These are phyloP conservation scores for Chlorella sp. DNA, from an alignment of 139 green algal species.

Conservation along the genomic window DNA sequence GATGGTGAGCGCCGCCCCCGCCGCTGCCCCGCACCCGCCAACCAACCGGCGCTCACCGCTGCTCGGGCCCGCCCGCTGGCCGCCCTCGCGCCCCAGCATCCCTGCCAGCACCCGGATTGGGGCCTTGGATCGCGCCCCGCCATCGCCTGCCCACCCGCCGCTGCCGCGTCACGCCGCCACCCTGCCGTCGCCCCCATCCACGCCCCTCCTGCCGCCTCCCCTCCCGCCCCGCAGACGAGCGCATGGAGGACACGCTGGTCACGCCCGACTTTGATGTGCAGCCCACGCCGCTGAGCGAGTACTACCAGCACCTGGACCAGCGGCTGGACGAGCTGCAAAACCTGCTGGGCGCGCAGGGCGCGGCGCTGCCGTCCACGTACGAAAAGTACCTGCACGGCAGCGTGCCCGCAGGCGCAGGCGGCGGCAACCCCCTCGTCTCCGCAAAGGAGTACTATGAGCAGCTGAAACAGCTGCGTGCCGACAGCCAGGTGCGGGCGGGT, in stretches of 20 bases:
- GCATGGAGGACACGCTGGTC: slow-evolving; percentile 26
- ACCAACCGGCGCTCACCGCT: too few relatives aligned
- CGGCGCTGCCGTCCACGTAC: slow-evolving; percentile 34
- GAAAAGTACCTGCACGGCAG: slow-evolving; percentile 46
- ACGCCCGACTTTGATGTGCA: slow-evolving; percentile 42
- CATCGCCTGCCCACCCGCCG: neutral
- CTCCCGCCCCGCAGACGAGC: slow-evolving; percentile 12
- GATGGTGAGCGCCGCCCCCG: neutral
- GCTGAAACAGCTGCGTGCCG: slow-evolving; percentile 38
- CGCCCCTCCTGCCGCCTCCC: neutral
- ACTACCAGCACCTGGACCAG: slow-evolving; percentile 31
- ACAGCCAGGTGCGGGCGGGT: slow-evolving; percentile 34
- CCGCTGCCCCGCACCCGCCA: too few relatives aligned
- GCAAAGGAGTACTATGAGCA: slow-evolving; percentile 45
- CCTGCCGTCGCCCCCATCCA: neutral
- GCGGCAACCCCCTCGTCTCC: slow-evolving; percentile 24
- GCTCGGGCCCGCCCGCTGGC: too few relatives aligned
- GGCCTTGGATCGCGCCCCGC: too few relatives aligned
- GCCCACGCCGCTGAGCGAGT: slow-evolving; percentile 9
- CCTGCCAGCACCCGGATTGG: too few relatives aligned
- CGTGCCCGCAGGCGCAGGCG: slow-evolving; percentile 1
- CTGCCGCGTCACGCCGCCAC: neutral
- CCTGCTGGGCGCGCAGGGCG: slow-evolving; percentile 12
- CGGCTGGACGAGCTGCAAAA: slow-evolving; percentile 33
- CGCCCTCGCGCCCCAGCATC: too few relatives aligned